A percentile compares a stretch with the other conserved stretches of the same genome.
Conservation (phyloP, 148 eudicot species). For the Persicaria maculosa region DNA sequence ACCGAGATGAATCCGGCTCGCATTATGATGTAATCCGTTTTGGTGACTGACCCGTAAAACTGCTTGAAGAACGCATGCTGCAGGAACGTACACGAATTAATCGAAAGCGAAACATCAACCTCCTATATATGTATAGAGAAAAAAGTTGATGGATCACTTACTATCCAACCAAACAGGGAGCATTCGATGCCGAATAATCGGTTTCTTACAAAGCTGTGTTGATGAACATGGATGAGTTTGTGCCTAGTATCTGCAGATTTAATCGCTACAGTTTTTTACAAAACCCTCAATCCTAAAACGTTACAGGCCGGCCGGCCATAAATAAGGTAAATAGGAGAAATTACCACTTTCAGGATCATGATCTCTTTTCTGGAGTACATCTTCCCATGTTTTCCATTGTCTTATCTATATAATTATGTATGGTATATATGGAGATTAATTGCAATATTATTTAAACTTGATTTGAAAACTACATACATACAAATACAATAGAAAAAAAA, state of each 20-base stretch:
- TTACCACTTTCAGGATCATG: constrained; percentile 27
- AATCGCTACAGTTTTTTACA: no score
- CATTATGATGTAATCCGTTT: constrained; percentile 64
- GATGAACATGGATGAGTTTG: constrained; percentile 26
- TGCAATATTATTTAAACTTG: background rate
- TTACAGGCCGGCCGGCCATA: background rate
- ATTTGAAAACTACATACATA: background rate
- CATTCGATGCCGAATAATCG: constrained; percentile 31
- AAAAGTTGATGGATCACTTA: constrained; percentile 17
- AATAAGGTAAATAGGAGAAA: background rate
- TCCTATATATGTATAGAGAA: background rate
- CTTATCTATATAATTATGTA: constrained; percentile 27
- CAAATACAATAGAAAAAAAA: background rate
- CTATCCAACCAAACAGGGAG: constrained; percentile 51
- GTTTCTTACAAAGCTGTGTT: constrained; percentile 37
- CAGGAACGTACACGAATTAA: background rate
- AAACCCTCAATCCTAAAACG: no score
- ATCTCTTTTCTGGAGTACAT: constrained; percentile 21
- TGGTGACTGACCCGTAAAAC: constrained; percentile 84
- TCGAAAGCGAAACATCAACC: constrained; percentile 8
- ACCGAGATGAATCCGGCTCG: constrained; percentile 81
- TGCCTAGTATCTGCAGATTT: constrained; percentile 16
- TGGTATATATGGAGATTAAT: no score
- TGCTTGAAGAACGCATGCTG: constrained; percentile 82
- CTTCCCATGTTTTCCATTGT: constrained; percentile 60